phyloP scores from a whole-genome alignment of 192 early-diverging fungal species.

The Lunasporangiospora selenospora region DNA sequence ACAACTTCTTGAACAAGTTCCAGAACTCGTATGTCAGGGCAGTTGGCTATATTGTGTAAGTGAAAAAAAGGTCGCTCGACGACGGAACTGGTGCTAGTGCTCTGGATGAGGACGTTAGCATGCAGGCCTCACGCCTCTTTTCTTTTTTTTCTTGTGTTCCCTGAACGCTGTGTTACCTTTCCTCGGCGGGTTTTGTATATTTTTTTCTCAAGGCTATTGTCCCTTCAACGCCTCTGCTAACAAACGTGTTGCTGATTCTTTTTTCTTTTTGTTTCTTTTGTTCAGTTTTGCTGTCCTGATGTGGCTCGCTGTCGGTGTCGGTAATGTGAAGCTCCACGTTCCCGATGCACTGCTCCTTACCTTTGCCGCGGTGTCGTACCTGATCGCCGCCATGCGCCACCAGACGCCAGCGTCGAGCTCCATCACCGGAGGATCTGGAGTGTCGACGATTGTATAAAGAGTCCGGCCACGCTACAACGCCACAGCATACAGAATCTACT shows the following conservation, averaged over 20 bases:
- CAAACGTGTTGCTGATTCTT: too few relatives aligned
- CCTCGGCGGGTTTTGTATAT: background rate
- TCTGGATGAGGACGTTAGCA: too few relatives aligned
- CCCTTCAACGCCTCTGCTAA: too few relatives aligned
- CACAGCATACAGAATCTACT: too few relatives aligned
- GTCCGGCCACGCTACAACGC: too few relatives aligned
- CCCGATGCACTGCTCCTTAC: conserved; percentile 47
- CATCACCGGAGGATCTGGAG: conserved; percentile 56
- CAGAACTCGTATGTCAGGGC: conserved; percentile 59
- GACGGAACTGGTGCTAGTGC: too few relatives aligned
- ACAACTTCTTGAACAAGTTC: conserved; percentile 53
- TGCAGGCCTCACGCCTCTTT: too few relatives aligned
- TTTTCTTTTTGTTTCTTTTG: background rate
- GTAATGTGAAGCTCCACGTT: conserved; percentile 14
- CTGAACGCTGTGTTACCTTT: background rate
- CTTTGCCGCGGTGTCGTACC: conserved; percentile 44
- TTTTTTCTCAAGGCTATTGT: too few relatives aligned
- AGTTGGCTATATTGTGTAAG: conserved; percentile 56
- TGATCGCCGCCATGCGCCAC: conserved; percentile 51
- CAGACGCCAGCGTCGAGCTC: conserved; percentile 56
- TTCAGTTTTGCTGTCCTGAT: conserved; percentile 54
- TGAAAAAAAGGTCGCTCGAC: too few relatives aligned
- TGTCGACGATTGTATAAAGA: conserved; percentile 57
- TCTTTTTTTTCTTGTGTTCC: background rate
- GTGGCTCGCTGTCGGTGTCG: conserved; percentile 51